phyloP scores from a whole-genome alignment of 2,329 filamentous ascomycete genomes.

The Mycocentrospora acerina region DNA sequence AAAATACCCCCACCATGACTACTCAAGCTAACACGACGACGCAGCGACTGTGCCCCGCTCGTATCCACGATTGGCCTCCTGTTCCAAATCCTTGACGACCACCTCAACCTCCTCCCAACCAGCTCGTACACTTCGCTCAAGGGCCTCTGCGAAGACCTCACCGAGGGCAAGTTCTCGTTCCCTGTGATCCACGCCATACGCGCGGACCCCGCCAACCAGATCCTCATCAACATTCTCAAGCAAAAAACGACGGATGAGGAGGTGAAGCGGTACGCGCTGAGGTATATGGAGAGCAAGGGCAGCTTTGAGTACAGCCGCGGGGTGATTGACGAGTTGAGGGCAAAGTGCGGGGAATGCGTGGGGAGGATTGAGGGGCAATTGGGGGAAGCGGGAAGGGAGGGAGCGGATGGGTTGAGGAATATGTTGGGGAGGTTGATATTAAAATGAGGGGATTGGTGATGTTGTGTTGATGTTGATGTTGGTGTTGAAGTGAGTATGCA shows the following conservation, averaged over 20 bases:
- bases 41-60: conserved; percentile 73
- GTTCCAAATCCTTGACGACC: conserved; percentile 92
- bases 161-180: conserved; percentile 96
- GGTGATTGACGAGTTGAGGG: conserved; percentile 51
- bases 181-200: conserved; percentile 93
- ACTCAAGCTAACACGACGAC: conserved; percentile 3
- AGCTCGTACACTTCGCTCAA: conserved; percentile 78
- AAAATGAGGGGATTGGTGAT: conserved; percentile 7
- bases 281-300: conserved; percentile 86
- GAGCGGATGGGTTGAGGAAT: conserved; percentile 42
- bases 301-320: conserved; percentile 83
- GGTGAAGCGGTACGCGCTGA: conserved; percentile 87
- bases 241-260: conserved; percentile 85
- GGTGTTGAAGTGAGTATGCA: too few relatives aligned
- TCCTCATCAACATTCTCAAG: conserved; percentile 88
- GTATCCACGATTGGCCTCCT: conserved; percentile 83
- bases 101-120: conserved; percentile 71
- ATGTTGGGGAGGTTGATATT: conserved; percentile 46
- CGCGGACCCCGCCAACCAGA: conserved; percentile 68
- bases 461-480: too few relatives aligned
- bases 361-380: conserved; percentile 42
- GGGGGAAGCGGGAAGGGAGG: conserved; percentile 40
- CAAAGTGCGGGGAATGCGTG: conserved; percentile 47
- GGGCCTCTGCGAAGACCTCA: conserved; percentile 91
- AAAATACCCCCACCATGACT: not conserved